Percentiles rank a stretch among this genome's conserved stretches.
Conservation (phyloP, 768 basidiomycete species). For the Boletus reticuloceps region DNA sequence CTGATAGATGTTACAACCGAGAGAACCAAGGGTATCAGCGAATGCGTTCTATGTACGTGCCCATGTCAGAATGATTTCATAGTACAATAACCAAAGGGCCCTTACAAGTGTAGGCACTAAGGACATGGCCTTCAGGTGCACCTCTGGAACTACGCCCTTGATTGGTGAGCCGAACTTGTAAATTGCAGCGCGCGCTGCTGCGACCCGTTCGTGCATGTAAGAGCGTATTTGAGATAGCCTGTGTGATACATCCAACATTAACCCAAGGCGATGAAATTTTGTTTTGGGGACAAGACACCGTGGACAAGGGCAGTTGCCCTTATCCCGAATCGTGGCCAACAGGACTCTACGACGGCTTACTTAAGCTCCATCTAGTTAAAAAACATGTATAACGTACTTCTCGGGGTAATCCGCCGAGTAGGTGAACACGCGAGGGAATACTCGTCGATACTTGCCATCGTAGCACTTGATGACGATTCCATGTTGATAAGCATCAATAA, state of each 20-base stretch:
- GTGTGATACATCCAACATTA: slow-evolving; percentile 1
- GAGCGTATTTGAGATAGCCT: neutral
- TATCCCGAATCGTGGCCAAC: slow-evolving; percentile 25
- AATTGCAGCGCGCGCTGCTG: neutral
- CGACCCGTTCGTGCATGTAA: neutral
- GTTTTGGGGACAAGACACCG: slow-evolving; percentile 21
- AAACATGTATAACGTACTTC: slow-evolving; percentile 12
- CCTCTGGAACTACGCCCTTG: slow-evolving; percentile 9
- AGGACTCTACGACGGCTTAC: slow-evolving; percentile 16
- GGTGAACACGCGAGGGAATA: slow-evolving; percentile 31
- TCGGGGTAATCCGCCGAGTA: slow-evolving; percentile 39
- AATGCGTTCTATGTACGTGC: neutral
- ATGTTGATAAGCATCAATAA: slow-evolving; percentile 20
- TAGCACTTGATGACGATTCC: slow-evolving; percentile 23
- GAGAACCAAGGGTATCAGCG: neutral
- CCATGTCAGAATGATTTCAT: no score
- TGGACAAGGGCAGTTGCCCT: slow-evolving; percentile 32
- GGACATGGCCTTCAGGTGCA: slow-evolving; percentile 6
- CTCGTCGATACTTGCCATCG: slow-evolving; percentile 16
- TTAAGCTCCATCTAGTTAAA: no score
- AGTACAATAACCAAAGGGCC: no score
- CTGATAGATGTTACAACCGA: neutral
- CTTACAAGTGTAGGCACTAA: slow-evolving; percentile 13
- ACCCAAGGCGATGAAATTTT: slow-evolving; percentile 14
- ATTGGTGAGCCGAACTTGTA: slow-evolving; percentile 12